Percentiles rank a stretch among this genome's conserved stretches.
These are phyloP conservation scores for Carex sylvatica DNA, from an alignment of 202 grass and related monocot genomes.

Conservation along the genomic window DNA sequence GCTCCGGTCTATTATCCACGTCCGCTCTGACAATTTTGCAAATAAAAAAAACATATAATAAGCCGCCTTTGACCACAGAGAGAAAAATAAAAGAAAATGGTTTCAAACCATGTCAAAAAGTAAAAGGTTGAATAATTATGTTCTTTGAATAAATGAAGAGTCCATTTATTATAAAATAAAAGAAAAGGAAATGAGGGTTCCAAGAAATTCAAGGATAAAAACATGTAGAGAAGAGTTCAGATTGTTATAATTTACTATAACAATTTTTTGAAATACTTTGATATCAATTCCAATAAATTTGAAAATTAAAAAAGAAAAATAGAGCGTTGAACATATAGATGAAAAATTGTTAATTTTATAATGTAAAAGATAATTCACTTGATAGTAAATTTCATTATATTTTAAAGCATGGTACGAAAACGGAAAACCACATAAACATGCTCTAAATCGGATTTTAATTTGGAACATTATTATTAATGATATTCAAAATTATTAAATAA, in stretches of 20 bases:
- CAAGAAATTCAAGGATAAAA: neutral
- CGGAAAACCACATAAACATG: no score
- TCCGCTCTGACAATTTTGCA: neutral
- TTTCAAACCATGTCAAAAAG: neutral
- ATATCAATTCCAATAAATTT: neutral
- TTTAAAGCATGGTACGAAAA: no score
- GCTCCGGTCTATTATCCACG: neutral
- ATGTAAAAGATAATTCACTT: no score
- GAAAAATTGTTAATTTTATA: no score
- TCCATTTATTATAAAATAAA: neutral
- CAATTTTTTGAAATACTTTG: neutral
- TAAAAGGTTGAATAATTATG: neutral
- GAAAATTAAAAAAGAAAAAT: neutral
- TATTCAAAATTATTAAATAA: no score
- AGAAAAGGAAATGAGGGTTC: neutral
- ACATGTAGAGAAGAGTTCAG: neutral
- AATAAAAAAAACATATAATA: neutral
- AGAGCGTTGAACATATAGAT: neutral
- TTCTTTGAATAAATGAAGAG: conserved; percentile 7
- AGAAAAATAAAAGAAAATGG: neutral
- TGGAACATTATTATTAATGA: no score
- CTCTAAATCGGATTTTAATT: no score
- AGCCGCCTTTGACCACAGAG: neutral
- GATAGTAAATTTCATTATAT: no score
- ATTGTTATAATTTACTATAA: neutral